Evolutionary conservation across 768 basidiomycete genomes (phyloP), one percentile per base, ranked within the genome.

Genomic region (Suillus occidentalis): DNA sequence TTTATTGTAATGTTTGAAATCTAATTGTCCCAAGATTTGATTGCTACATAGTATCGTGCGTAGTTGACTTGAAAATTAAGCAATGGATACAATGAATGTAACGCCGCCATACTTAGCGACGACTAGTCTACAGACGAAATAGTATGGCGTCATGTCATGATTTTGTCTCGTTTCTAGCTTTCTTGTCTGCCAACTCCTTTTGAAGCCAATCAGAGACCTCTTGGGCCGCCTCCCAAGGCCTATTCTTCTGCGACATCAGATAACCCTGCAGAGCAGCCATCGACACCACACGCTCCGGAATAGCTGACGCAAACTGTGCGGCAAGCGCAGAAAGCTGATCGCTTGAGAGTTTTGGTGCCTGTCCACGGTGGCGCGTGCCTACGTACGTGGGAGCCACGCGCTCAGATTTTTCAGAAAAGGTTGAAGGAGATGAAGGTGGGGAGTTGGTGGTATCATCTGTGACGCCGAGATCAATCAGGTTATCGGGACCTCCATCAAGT

Each of bases 241-340:
- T 75, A 7, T 77, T 79, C 74, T 92, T 91, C 78, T 89, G 84
- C 22, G 78, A 75, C 88, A 94, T 90, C 65, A 93, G 73, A 72
- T 86, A 91, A 4, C 88, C 85, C 63, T 83, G 83, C 0, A 84
- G 72, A 28, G 75, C 76, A 3, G 83, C 81, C 72, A 83, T 80
- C 42, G 80, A 78, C 13, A 82, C 53, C 64, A 75, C 75, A 34
- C 80, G 73, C 56, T 84, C 80, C 1, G 86, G 84, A 16, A 94
- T 80, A 13, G 73, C 76, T 1, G 78, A 78, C 4, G 85, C 81
- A 70, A 94, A 94, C 37, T 75, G 74, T 13, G 73, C 72, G 1
- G 90, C 89, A 43, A 92, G 85, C 53, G 66, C 65, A 10, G 72
- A 70, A 34, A 87, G 66, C 65, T 82, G 75, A 2, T 72, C 63